Evolutionary conservation across 495 filamentous ascomycete species (phyloP), one percentile per base, ranked within the genome.

Genomic region (Neurospora sp.): DNA sequence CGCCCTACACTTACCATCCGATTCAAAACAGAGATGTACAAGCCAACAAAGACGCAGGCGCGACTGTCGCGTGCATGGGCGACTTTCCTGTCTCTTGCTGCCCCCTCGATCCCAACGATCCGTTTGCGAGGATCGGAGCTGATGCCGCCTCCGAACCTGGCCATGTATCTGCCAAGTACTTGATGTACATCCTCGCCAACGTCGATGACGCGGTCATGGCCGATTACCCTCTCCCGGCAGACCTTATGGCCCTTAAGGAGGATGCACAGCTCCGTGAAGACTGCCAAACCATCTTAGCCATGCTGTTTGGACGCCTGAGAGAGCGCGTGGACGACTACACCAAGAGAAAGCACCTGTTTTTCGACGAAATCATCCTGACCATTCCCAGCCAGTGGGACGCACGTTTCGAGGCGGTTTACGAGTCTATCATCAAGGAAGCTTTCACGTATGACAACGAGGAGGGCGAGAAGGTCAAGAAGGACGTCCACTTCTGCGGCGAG

Each of bases 181-280:
- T 73, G 22, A 73, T 73, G 71, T 73, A 73, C 38, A 40, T 73
- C 8, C 71, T 73, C 59, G 61, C 71, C 59, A 37, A 73, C 12
- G 38, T 38, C 16, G 40, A 69, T 66, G 71, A 73, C 59, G 12
- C 12, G 9, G 61, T 48, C 18, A 44, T 73, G 71, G 59, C 37
- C 9, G 11, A 69, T 69, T 69, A 73, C 27, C 71, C 71, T 22
- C 61, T 73, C 12, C 46, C 71, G 10, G 3, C 16, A 16, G 71
- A 69, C 31, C 61, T 73, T 18, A 27, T 66, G 14, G 10, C 68
- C 39, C 40, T 40, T 10, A 68, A 68, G 1, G 61, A 73, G 5
- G 20, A 44, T 8, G 16, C 16, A 14, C 42, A 27, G 48, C 48
- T 73, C 40, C 39, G 42, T 12, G 40, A 14, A 3, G 69, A 37